Percentiles rank a stretch among this genome's conserved stretches.
Conservation (phyloP, 73 alveolate species). For the Tetrahymena malaccensis region DNA sequence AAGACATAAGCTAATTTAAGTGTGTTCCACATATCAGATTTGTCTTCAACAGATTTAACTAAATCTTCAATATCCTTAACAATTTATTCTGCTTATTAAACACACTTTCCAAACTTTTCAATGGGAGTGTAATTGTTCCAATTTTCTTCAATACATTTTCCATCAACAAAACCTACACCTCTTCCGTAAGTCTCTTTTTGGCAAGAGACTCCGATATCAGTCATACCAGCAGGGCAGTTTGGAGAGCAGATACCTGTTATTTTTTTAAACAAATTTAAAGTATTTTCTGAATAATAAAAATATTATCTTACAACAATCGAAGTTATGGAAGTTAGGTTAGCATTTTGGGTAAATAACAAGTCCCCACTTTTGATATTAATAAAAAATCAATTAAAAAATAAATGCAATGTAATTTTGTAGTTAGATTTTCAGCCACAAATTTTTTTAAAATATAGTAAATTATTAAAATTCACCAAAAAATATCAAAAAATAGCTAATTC, state of each 20-base stretch:
- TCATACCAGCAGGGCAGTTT: slow-evolving; percentile 28
- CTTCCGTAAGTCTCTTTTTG: slow-evolving; percentile 35
- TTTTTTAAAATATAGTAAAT: not conserved
- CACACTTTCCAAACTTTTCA: not conserved
- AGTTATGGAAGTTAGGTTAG: slow-evolving; percentile 20
- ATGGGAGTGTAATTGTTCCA: not conserved
- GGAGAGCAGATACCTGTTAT: slow-evolving; percentile 28
- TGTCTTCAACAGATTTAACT: not conserved
- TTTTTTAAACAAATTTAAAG: not conserved
- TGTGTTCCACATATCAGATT: not conserved
- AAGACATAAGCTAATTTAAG: not conserved
- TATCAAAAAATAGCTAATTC: not conserved
- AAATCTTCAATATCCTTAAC: not conserved
- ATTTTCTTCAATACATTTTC: not conserved
- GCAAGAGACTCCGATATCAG: slow-evolving; percentile 44
- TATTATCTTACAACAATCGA: slow-evolving; percentile 19
- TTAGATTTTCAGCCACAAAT: not conserved
- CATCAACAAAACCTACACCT: slow-evolving; percentile 30
- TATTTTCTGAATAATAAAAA: not conserved
- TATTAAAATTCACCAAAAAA: not conserved
- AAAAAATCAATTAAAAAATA: not conserved
- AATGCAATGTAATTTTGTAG: not conserved
- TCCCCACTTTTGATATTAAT: slow-evolving; percentile 13
- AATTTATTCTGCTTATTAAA: not conserved
- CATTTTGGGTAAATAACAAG: slow-evolving; percentile 33